Evolutionary conservation across 179 eudicot genomes (phyloP), one percentile per base, ranked within the genome.

Genomic region (Amaranthus tricolor): DNA sequence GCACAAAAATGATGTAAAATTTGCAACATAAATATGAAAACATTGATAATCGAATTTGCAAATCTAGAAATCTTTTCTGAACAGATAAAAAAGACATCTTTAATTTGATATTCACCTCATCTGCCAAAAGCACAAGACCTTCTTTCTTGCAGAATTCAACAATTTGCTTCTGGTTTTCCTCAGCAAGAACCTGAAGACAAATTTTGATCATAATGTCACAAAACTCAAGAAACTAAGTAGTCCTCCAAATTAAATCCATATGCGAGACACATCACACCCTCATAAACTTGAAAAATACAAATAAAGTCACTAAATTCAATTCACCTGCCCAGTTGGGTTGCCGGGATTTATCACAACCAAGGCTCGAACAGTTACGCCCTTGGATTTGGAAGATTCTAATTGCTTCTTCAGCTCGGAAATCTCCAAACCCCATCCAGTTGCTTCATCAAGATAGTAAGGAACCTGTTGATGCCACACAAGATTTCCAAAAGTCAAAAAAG

Each of bases 271-370:
- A 48, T 76, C 5, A 5, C 8, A 31, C 4, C 15, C 53, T 68
- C 52, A 49, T 31, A 21, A 24, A n/a, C 31, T 16, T 7, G 1
- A 54, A 6, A 49, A 8, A 15, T 24, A 12, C 44, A 15, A 16
- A 31, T 67, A 58, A 56, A 19, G 14, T 43, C 3, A 43, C 2
- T 15, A 60, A 13, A 17, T 6, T 57, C 10, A 55, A 15, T 65
- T 84, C 74, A 86, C 98, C 91, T 94, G 96, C 47, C 96, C 97
- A 12, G 98, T 94, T 68, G 98, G 98, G 76, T 94, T 91, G 75
- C 97, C 98, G 15, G 98, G 98, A 83, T 94, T 91, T 53, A 94
- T 94, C 11, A 94, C 98, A 48, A 90, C 97, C 89, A 94, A 84
- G 55, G 98, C 93, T 79, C 95, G 85, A 63, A 90, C 94, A 74